Evolutionary conservation across 2,329 filamentous ascomycete genomes (phyloP), one percentile per base, ranked within the genome.

Genomic region (Scolecobasidium constrictum): DNA sequence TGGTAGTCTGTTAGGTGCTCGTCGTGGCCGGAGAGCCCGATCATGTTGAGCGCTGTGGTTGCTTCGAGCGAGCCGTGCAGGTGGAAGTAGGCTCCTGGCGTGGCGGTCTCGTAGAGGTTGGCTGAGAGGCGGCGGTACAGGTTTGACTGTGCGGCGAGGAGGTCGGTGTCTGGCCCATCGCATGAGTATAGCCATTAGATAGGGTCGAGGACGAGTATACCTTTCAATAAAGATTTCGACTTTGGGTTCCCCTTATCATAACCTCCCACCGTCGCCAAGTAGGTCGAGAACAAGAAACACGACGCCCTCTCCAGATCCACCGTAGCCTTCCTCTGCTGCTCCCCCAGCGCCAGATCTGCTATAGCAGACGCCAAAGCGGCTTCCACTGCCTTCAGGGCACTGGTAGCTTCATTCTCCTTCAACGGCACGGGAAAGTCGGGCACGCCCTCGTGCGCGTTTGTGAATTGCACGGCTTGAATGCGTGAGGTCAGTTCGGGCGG

Each of bases 1-100:
- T 60, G 62, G 36, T 64, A 63, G 13, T 66, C 59, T 17, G 69
- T 73, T 43, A 84, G 55, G 36, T 78, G 75, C 1, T 78, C 75
- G 4, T 73, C 65, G 43, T 76, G 69, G 0, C 78, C 66, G 39
- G 78, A 72, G 4, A 86, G 61, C 0, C 79, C 81, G 50, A 86
- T 72, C 80, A 85, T 85, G 35, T 73, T 68, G 20, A 86, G 62
- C 0, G 80, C 82, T 5, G 73, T 79, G 7, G 75, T 78, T 3
- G 82, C 81, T 50, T 86, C 81, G 1, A 86, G 61, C 1, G 81
- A 86, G 35, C 82, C 81, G 55, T 86, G 82, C 19, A 86, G 81
- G 53, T 86, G 82, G 54, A 83, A 86, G 53, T 76, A 86, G 53
- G 80, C 69, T n/a, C 72, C 75, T 1, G 67, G 61, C n/a, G 67